phyloP scores from a whole-genome alignment of 2,329 filamentous ascomycete genomes.

The Akanthomyces uredinophilus region DNA sequence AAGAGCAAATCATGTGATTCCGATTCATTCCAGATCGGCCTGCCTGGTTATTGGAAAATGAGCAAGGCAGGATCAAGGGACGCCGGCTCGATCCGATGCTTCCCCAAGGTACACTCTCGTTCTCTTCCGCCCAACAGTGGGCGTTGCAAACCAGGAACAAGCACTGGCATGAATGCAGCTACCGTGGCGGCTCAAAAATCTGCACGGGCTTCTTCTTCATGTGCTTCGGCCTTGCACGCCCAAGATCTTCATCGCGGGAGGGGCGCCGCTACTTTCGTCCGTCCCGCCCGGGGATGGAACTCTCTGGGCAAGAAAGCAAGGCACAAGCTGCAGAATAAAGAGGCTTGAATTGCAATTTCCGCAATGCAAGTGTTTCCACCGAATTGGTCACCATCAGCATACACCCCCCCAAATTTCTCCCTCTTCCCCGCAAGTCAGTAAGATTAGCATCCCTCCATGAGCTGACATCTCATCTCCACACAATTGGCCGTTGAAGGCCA shows the following conservation, averaged over 20 bases:
- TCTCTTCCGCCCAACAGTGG: neutral
- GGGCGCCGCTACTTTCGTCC: neutral
- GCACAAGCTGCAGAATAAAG: neutral
- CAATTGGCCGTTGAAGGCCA: constrained; percentile 4
- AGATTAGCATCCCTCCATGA: constrained; percentile 1
- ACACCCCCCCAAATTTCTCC: neutral
- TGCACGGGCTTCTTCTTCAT: neutral
- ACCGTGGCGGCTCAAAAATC: neutral
- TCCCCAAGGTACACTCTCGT: neutral
- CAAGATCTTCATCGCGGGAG: constrained; percentile 1
- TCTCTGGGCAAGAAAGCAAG: neutral
- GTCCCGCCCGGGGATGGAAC: neutral
- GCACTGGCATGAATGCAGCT: neutral
- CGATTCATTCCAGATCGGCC: neutral
- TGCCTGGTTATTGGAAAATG: neutral
- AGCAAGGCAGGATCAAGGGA: neutral
- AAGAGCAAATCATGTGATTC: neutral
- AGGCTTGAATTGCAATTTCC: neutral
- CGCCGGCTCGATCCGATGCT: neutral
- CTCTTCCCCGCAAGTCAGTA: neutral
- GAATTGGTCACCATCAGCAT: neutral
- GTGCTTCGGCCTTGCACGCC: neutral
- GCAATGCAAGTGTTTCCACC: neutral
- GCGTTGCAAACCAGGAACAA: neutral
- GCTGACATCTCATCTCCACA: constrained; percentile 7